These are phyloP conservation scores for Lodderomyces metapsilosis DNA, from an alignment of 1,139 yeast species.

Conservation along the genomic window DNA sequence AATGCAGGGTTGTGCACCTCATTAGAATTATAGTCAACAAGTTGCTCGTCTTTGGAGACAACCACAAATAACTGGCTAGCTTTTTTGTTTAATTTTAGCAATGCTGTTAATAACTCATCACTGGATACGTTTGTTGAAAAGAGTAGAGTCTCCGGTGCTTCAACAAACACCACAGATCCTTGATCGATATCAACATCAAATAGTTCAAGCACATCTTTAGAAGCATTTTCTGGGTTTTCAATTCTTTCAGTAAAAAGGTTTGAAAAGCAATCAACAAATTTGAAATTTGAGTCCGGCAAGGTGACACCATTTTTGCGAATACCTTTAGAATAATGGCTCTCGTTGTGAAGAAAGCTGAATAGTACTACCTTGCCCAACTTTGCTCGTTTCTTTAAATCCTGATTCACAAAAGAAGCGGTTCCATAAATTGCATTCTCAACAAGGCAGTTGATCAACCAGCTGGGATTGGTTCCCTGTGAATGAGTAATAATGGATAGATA, in stretches of 20 bases:
- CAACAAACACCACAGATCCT: slow-evolving; percentile 38
- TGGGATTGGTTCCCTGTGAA: slow-evolving; percentile 61
- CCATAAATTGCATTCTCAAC: slow-evolving; percentile 46
- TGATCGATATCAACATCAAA: slow-evolving; percentile 20
- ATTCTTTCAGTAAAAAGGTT: slow-evolving; percentile 35
- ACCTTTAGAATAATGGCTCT: slow-evolving; percentile 33
- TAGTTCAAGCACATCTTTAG: slow-evolving; percentile 17
- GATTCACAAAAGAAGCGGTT: slow-evolving; percentile 36
- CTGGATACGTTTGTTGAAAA: slow-evolving; percentile 37
- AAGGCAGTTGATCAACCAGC: slow-evolving; percentile 59
- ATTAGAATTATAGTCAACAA: slow-evolving; percentile 31
- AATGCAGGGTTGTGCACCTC: slow-evolving; percentile 25
- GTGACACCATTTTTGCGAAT: slow-evolving; percentile 48
- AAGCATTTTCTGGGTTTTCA: slow-evolving; percentile 21
- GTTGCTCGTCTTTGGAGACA: slow-evolving; percentile 34
- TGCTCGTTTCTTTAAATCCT: slow-evolving; percentile 26
- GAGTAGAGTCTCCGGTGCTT: slow-evolving; percentile 51
- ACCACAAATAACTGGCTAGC: slow-evolving; percentile 36
- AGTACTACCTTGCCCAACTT: slow-evolving; percentile 34
- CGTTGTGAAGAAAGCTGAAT: slow-evolving; percentile 44
- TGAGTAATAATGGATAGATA: slow-evolving; percentile 51
- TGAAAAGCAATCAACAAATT: slow-evolving; percentile 45
- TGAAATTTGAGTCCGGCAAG: slow-evolving; percentile 28
- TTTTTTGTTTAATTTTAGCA: slow-evolving; percentile 35
- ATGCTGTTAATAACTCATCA: slow-evolving; percentile 31